phyloP scores from a whole-genome alignment of 108 stramenopile species.

The Nitzschia sp. region DNA sequence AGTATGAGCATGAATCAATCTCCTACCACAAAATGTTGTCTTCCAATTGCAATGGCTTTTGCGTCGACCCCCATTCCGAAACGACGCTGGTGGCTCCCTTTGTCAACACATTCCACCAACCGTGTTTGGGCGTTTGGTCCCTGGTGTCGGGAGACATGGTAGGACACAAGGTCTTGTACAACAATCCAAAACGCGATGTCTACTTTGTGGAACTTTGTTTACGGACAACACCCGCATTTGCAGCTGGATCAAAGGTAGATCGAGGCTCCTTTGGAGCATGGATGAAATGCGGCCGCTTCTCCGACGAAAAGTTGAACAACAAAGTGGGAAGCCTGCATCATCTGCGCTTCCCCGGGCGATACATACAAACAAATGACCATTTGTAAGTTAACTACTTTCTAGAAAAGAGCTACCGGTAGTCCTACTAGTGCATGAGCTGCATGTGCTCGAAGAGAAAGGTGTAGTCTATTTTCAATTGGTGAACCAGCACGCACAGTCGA shows the following conservation, averaged over 20 bases:
- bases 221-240: constrained; percentile 13
- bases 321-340: constrained; percentile 28
- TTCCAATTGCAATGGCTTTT: constrained; percentile 32
- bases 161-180: constrained; percentile 17
- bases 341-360: constrained; percentile 9
- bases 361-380: background rate
- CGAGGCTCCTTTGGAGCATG: constrained; percentile 25
- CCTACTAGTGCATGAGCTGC: no score
- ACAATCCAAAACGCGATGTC: background rate
- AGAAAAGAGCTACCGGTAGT: no score
- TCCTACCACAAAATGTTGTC: constrained; percentile 16
- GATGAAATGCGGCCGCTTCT: constrained; percentile 33
- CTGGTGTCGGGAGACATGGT: constrained; percentile 27
- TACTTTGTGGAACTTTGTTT: constrained; percentile 30
- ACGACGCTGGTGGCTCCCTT: constrained; percentile 31
- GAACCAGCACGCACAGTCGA: no score
- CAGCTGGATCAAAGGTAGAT: background rate
- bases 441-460: no score
- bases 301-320: constrained; percentile 1
- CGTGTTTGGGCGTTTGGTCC: constrained; percentile 33
- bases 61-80: constrained; percentile 11
- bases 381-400: no score
- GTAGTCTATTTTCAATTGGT: no score
- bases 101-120: constrained; percentile 15
- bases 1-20: background rate